Conservation (phyloP, 148 eudicot species). For the Persicaria tinctoria region DNA sequence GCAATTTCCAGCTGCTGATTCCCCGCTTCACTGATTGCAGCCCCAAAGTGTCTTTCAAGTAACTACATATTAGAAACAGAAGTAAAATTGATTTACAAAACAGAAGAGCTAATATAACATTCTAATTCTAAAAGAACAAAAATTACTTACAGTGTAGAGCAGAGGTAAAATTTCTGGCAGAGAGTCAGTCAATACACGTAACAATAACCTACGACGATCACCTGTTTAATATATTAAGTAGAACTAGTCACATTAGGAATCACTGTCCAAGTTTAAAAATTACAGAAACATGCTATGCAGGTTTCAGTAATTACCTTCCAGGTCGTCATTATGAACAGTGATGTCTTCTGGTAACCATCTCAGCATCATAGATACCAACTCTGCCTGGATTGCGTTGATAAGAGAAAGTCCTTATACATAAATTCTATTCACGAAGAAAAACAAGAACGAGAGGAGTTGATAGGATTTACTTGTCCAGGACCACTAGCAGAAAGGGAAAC, state of each 20-base stretch:
- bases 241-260: neutral
- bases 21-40: slow-evolving; percentile 79
- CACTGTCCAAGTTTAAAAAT: neutral
- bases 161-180: slow-evolving; percentile 84
- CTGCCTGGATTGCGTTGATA: slow-evolving; percentile 47
- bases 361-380: slow-evolving; percentile 87
- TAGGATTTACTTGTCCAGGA: slow-evolving; percentile 64
- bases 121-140: neutral
- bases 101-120: neutral
- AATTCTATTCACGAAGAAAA: neutral
- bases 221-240: slow-evolving; percentile 37
- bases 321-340: slow-evolving; percentile 94
- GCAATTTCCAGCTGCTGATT: slow-evolving; percentile 72
- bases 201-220: slow-evolving; percentile 76
- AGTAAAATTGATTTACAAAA: neutral
- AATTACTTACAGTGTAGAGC: slow-evolving; percentile 65
- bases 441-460: slow-evolving; percentile 5
- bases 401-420: neutral
- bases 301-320: slow-evolving; percentile 59
- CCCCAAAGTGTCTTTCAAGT: slow-evolving; percentile 91
- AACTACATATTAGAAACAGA: slow-evolving; percentile 33
- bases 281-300: neutral
- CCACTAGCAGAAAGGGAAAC: slow-evolving; percentile 72
- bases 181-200: slow-evolving; percentile 84
- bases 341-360: slow-evolving; percentile 99